Percentiles rank a stretch among this genome's conserved stretches.
phyloP scores from a whole-genome alignment of 768 basidiomycete genomes.

The Podaxis mareebaensis region DNA sequence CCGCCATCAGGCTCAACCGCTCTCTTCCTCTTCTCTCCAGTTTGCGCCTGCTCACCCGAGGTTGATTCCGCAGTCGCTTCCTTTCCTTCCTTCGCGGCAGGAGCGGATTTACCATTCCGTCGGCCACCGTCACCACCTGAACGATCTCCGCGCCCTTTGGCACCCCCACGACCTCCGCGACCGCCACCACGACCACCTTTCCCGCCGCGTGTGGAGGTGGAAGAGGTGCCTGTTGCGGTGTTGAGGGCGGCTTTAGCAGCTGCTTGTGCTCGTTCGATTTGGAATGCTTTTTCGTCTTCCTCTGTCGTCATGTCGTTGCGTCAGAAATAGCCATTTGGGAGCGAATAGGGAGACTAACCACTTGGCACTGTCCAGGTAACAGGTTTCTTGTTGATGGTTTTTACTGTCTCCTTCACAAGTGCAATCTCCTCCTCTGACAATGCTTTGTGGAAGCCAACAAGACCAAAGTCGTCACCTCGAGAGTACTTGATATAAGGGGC shows the following conservation, averaged over 20 bases:
- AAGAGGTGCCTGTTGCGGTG: conserved; percentile 21
- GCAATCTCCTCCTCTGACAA: conserved; percentile 72
- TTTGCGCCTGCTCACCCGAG: conserved; percentile 38
- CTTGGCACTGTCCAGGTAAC: conserved; percentile 65
- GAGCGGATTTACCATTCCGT: conserved; percentile 35
- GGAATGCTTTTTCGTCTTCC: conserved; percentile 71
- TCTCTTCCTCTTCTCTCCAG: conserved; percentile 77
- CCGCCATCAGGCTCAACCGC: conserved; percentile 80
- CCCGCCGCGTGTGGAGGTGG: conserved; percentile 25
- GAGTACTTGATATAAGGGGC: conserved; percentile 54
- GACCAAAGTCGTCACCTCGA: conserved; percentile 45
- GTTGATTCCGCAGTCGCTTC: conserved; percentile 22
- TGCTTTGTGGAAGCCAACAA: conserved; percentile 65
- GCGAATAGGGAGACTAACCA: conserved; percentile 37
- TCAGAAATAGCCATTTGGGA: neutral
- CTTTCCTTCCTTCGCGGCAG: conserved; percentile 32
- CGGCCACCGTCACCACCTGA: conserved; percentile 42
- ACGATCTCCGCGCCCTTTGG: conserved; percentile 40
- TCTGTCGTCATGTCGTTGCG: conserved; percentile 39
- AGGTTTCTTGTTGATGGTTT: conserved; percentile 62
- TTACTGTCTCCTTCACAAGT: conserved; percentile 66
- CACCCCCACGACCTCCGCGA: conserved; percentile 44
- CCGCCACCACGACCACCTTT: conserved; percentile 31
- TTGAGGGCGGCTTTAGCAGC: conserved; percentile 52
- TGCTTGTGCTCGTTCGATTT: conserved; percentile 70